These are phyloP conservation scores for Fusarium concolor DNA, from an alignment of 2,329 filamentous ascomycete species.

Conservation along the genomic window DNA sequence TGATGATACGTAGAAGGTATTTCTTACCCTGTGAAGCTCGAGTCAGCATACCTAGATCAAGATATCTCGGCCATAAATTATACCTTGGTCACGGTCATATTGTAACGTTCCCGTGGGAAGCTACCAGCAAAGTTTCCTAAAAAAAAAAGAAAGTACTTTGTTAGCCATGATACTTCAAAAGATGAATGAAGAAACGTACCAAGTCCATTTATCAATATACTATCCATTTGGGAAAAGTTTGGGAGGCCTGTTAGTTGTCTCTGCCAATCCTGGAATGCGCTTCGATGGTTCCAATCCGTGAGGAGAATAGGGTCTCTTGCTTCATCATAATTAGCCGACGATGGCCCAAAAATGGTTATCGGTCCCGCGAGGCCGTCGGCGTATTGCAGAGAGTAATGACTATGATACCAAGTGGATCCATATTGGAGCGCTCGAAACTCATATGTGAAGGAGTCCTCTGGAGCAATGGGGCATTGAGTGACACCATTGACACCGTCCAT, in stretches of 20 bases:
- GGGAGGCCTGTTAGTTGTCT: constrained; percentile 2
- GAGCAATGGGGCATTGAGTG: not conserved
- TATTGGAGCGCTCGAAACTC: constrained; percentile 30
- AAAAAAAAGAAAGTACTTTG: not conserved
- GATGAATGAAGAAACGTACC: not conserved
- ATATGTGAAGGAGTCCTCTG: constrained; percentile 9
- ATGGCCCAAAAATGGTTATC: constrained; percentile 28
- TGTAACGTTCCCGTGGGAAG: constrained; percentile 6
- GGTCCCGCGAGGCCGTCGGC: constrained; percentile 34
- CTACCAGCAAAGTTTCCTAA: constrained; percentile 14
- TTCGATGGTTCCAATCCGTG: constrained; percentile 16
- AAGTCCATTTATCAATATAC: constrained; percentile 13
- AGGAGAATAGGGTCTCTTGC: constrained; percentile 6
- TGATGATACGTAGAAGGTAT: constrained; percentile 1
- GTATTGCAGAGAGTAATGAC: constrained; percentile 36
- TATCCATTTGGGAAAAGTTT: constrained; percentile 5
- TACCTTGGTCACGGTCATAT: constrained; percentile 10
- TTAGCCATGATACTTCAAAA: no score
- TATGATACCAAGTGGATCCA: constrained; percentile 35
- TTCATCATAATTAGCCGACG: constrained; percentile 3
- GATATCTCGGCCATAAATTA: rapidly evolving
- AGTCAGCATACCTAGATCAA: not conserved
- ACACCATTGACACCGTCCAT: constrained; percentile 1
- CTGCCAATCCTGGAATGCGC: constrained; percentile 12
- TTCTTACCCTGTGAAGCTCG: not conserved